Evolutionary conservation across 1,284 basidiomycete genomes (phyloP), one percentile per base, ranked within the genome.

Genomic region (Ustilago curta): DNA sequence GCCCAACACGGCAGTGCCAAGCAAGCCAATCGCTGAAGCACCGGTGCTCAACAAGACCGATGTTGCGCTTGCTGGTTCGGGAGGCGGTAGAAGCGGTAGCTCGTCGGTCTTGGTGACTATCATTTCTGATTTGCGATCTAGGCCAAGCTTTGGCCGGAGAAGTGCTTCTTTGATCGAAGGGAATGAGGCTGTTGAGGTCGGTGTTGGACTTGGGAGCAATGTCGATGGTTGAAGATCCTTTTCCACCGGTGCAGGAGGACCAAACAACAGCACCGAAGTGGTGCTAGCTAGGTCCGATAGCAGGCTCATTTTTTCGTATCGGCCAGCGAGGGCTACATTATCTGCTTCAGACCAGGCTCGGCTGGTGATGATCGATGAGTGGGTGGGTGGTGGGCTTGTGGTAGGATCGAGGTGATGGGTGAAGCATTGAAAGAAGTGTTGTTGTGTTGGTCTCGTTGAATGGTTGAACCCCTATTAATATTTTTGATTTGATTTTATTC

Each of bases 241-340:
- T 19, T 44, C 27, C 14, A 60, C 58, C 3, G 68, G 68, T 3
- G 55, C 50, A 31, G 68, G 62, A 23, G 68, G 62, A 7, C 62
- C 68, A 49, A 56, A 70, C 2, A 70, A 27, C 31, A 64, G 42
- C 37, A 39, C 50, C 29, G 57, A 57, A 9, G 61, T 64, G 67
- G 49, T 57, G 23, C 53, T 57, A 21, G 57, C 61, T 29, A 59
- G 27, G 18, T 59, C 57, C 3, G 49, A 14, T 29, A 70, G 40
- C 52, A 63, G 39, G 25, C 57, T 63, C 60, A 70, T 70, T 8
- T n/a, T 45, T 8, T 12, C 14, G 8, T 6, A 14, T 1, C 18
- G n/a, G 37, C 50, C 35, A 29, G 37, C 37, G 7, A 29, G 37
- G 37, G n/a, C n/a, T n/a, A n/a, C n/a, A n/a, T n/a, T n/a, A n/a